Evolutionary conservation across 805 yeast species (phyloP).

Genomic region (Cyberlindnera misumaiensis): DNA sequence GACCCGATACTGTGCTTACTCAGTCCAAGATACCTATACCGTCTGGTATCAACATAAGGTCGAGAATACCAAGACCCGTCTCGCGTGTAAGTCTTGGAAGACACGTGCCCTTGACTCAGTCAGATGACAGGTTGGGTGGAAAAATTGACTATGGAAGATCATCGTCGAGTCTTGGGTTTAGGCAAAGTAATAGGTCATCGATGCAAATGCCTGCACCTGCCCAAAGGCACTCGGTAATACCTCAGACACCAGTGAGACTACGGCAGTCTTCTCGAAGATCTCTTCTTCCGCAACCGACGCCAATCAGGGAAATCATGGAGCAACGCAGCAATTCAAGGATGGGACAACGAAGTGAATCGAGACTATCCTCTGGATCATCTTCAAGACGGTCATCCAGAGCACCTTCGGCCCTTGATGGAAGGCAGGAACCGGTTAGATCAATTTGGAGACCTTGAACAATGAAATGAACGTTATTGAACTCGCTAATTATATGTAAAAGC

Average conservation of each 20-base stretch:
- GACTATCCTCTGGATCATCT: not conserved
- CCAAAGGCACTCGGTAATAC: constrained; percentile 19
- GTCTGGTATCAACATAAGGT: constrained; percentile 5
- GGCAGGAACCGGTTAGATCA: constrained; percentile 10
- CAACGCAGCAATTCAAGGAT: constrained; percentile 5
- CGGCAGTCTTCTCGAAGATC: constrained; percentile 10
- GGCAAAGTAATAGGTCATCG: constrained; percentile 9
- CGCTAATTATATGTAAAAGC: not conserved
- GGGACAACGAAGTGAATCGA: not conserved
- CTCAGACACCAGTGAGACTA: constrained; percentile 19
- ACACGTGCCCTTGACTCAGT: constrained; percentile 7
- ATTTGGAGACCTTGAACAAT: constrained; percentile 8
- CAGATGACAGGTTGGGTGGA: constrained; percentile 1
- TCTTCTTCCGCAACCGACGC: constrained; percentile 23
- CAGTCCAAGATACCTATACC: constrained; percentile 11
- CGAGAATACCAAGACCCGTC: constrained; percentile 20
- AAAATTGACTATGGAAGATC: constrained; percentile 5
- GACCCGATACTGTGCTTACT: not conserved
- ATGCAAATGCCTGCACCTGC: constrained; percentile 4
- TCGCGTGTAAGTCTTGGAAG: constrained; percentile 15
- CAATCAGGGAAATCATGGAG: constrained; percentile 18
- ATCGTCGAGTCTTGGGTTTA: constrained; percentile 10
- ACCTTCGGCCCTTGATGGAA: not conserved
- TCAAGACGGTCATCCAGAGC: not conserved
- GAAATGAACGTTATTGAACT: not conserved